Base-by-base conservation (phyloP, 106 monocot species). In the Posidonia australis region DNA sequence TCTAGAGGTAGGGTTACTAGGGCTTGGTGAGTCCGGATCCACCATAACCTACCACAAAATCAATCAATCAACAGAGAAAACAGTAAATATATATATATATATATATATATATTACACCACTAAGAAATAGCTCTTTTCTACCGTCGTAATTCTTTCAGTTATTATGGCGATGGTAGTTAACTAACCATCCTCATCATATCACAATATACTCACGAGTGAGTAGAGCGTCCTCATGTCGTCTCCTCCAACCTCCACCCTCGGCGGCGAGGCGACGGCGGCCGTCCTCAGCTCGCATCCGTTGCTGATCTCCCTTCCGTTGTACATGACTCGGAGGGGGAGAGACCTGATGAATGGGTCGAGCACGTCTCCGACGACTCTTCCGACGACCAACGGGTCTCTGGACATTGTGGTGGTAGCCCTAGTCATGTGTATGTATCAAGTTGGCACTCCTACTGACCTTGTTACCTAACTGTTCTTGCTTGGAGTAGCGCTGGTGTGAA, bases 261-360 rank as follows among this genome's bases (percentile, higher is more conserved):
- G 90, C 43, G 71, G 73, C 9, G 44, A 59, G n/a, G 60, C 49
- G 13, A 86, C 84, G 20, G 66, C 71, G 12, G 79, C 83, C 0
- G 81, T 78, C 72, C 76, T 83, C 32, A 91, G 79, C 55, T 81
- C 80, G 5, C 81, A 77, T 19, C 91, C 91, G 42, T 84, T 91
- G 10, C 74, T 86, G 19, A 91, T 47, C 48, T 91, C 86, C 54
- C 70, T 83, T 54, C 71, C 77, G 74, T 72, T 70, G 68, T 77
- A 91, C 10, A 73, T 23, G 24, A 91, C 67, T 57, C 77, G 77
- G 23, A 86, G 51, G 11, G 76, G 58, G 19, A 81, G 81, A 0
- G 84, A 47, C 30, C 64, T 74, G 13, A 27, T 32, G 55, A 91
- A 91, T 3, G 86, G 83, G 64, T 91, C 91, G 29, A 91, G 30